Percentiles rank a stretch among this genome's conserved stretches.
These are phyloP conservation scores for Clarireedia hainanense DNA, from an alignment of 2,329 filamentous ascomycete genomes.

Conservation along the genomic window DNA sequence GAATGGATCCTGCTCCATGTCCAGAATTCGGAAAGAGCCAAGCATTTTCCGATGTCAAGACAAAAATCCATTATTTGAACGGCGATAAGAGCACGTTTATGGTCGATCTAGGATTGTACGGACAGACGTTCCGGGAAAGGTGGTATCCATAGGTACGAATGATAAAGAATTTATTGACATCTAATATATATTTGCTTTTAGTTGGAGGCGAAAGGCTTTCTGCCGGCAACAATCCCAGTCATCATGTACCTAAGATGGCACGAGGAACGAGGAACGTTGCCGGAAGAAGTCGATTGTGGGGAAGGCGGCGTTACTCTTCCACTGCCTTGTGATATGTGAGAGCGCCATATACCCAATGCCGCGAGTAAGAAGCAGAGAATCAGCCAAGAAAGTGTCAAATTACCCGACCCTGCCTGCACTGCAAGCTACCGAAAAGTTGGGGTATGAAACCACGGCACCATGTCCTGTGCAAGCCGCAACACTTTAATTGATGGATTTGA, in stretches of 20 bases:
- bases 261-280: conserved; percentile 2
- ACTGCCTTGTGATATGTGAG: neutral
- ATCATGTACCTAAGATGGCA: conserved; percentile 1
- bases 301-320: neutral
- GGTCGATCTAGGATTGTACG: conserved; percentile 1
- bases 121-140: conserved; percentile 12
- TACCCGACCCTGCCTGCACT: conserved; percentile 1
- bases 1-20: neutral
- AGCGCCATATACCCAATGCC: neutral
- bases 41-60: neutral
- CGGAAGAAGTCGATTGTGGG: conserved; percentile 3
- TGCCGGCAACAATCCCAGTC: conserved; percentile 6
- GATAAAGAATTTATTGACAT: conserved; percentile 1
- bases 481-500: too few relatives aligned
- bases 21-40: neutral
- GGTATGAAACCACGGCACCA: neutral
- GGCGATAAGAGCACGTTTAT: conserved; percentile 1
- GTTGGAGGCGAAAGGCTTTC: conserved; percentile 5
- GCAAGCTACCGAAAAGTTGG: neutral
- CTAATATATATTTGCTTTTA: conserved; percentile 15
- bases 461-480: neutral
- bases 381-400: conserved; percentile 3
- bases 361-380: neutral
- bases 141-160: conserved; percentile 8
- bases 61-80: conserved; percentile 14